A percentile compares a stretch with the other conserved stretches of the same genome.
These are phyloP conservation scores for Ganoderma lingzhi DNA, from an alignment of 1,284 basidiomycete genomes.

Conservation along the genomic window DNA sequence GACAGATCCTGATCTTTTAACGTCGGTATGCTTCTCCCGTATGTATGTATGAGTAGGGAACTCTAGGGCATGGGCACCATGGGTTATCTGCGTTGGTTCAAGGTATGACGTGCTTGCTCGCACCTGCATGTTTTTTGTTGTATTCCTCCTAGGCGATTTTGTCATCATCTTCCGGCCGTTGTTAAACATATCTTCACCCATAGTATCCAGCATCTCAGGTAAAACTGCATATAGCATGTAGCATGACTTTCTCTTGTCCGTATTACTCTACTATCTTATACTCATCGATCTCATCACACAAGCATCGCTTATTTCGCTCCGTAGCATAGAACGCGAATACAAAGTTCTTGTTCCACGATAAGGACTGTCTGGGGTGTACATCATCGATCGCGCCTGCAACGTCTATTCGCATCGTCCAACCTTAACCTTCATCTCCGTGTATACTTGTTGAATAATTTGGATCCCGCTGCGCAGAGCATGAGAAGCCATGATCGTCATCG, in stretches of 20 bases:
- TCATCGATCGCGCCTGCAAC: conserved; percentile 5
- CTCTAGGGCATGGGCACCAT: background rate
- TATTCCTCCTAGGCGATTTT: conserved; percentile 2
- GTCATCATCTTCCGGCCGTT: background rate
- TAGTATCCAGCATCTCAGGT: conserved; percentile 4
- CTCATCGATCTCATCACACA: background rate
- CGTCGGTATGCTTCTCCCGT: background rate
- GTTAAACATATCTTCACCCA: conserved; percentile 5
- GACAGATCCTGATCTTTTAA: conserved; percentile 41
- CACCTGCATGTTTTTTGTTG: conserved; percentile 3
- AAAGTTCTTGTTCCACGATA: conserved; percentile 6
- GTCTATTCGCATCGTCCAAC: background rate
- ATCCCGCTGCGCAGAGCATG: conserved; percentile 18
- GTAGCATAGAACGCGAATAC: conserved; percentile 4
- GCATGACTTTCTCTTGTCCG: background rate
- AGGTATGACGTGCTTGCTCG: conserved; percentile 1
- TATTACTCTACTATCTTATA: conserved; percentile 7
- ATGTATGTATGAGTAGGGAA: conserved; percentile 6
- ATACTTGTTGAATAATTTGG: conserved; percentile 33
- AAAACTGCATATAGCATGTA: conserved; percentile 10
- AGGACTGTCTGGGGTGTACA: background rate
- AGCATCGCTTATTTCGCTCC: background rate
- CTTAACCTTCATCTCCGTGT: conserved; percentile 16
- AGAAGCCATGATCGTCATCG: background rate
- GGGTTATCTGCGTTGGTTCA: background rate